Evolutionary conservation across 192 early-diverging fungal genomes (phyloP), one percentile per base, ranked within the genome.

Genomic region (Phycomyces blakesleeanus): DNA sequence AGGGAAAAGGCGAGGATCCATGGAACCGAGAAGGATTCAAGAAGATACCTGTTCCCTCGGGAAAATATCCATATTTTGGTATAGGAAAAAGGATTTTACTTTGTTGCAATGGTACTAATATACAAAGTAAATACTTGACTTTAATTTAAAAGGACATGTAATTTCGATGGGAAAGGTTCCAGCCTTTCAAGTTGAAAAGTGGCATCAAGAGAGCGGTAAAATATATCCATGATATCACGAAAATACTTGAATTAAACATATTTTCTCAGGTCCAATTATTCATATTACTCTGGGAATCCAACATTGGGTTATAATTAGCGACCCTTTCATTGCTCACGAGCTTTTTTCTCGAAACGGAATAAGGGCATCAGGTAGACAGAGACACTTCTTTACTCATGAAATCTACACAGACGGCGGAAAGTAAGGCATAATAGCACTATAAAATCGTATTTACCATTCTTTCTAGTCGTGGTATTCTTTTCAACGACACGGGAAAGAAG

Each of bases 281-380:
- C 41, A 41, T 15, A n/a, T 60, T 25, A 60, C 22, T 15, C 26
- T 60, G 58, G 58, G 58, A 21, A 41, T 60, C 27, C 58, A 60
- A 16, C 22, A 60, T 20, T 60, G 39, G 39, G 11, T 60, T 15
- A 44, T 27, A 11, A 60, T 60, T 26, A 16, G 21, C 15, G 58
- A 47, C 24, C 41, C 58, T 47, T 24, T 15, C 12, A 37, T 60
- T 47, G 58, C 58, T 8, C 58, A 60, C 47, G 14, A 60, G 12
- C 24, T 60, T n/a, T 60, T 60, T 14, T 25, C 22, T 47, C 20
- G 22, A 11, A 44, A 60, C 44, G 58, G 58, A 18, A 49, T 24
- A 9, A 18, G 15, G 4, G 21, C 41, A 42, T 49, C 41, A 16
- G 22, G 20, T 0, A 12, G 58, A 49, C 58, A 39, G 7, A 38